phyloP scores from a whole-genome alignment of 208 protist species.

The Acanthamoeba healyi region DNA sequence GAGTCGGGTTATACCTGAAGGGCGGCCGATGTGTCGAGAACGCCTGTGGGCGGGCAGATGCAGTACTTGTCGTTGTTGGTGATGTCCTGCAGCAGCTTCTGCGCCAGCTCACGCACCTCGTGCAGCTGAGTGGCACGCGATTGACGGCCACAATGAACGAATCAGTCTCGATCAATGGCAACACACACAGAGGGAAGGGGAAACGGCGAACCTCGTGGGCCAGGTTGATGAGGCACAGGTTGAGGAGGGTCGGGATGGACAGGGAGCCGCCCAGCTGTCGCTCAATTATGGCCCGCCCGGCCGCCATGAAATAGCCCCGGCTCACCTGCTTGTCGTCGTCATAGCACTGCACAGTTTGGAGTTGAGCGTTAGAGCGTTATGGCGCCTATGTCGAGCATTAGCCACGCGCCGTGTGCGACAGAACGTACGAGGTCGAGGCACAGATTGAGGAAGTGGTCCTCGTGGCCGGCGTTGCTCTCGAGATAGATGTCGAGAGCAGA shows the following conservation, averaged over 20 bases:
- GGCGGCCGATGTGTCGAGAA: constrained; percentile 3
- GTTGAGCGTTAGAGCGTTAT: too few species aligned
- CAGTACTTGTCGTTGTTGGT: constrained; percentile 24
- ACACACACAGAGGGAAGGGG: neutral
- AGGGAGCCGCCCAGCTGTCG: neutral
- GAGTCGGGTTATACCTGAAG: constrained; percentile 17
- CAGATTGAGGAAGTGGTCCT: neutral
- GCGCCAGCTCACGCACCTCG: constrained; percentile 12
- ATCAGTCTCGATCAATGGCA: too few species aligned
- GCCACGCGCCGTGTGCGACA: neutral
- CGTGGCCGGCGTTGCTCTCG: neutral
- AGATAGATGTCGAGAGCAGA: neutral
- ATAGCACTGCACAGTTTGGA: neutral
- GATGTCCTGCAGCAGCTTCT: neutral
- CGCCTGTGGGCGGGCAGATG: constrained; percentile 18
- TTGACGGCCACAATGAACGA: too few species aligned
- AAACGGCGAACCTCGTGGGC: constrained; percentile 19
- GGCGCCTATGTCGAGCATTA: too few species aligned
- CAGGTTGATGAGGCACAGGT: constrained; percentile 38
- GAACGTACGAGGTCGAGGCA: constrained; percentile 1
- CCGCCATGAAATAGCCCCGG: neutral
- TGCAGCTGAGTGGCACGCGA: too few species aligned
- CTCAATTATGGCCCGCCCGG: neutral
- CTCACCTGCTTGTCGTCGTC: constrained; percentile 5
- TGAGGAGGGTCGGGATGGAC: neutral